A percentile compares a stretch with the other conserved stretches of the same genome.
Conservation (phyloP, 306 rosid species). For the Cucumis sativus region DNA sequence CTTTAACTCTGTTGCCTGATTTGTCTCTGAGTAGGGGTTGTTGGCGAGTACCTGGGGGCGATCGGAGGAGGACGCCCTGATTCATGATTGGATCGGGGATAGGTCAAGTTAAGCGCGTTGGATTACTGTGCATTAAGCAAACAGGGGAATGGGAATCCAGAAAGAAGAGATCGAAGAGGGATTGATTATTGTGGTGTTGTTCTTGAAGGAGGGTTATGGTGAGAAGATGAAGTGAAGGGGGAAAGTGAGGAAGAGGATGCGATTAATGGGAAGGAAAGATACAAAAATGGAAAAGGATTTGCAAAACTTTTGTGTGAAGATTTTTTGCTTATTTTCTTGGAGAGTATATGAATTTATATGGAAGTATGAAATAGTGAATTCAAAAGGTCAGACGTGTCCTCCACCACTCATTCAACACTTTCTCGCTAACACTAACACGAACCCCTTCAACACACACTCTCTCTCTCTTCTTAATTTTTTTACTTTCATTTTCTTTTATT, state of each 20-base stretch:
- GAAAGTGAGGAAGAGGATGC: neutral
- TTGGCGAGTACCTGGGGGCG: constrained; percentile 2
- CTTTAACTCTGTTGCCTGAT: neutral
- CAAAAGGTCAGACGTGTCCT: neutral
- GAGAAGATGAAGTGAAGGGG: neutral
- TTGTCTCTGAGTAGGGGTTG: neutral
- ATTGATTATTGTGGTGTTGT: neutral
- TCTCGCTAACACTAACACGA: neutral
- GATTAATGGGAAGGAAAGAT: neutral
- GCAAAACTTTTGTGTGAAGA: neutral
- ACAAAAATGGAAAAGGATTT: neutral
- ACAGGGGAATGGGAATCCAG: neutral
- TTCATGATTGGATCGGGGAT: constrained; percentile 15
- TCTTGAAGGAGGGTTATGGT: neutral
- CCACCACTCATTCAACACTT: neutral
- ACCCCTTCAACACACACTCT: neutral
- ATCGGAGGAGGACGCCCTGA: neutral
- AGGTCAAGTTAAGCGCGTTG: neutral
- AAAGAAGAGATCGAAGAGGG: neutral
- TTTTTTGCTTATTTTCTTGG: neutral
- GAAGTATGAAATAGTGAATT: neutral
- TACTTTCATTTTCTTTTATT: neutral
- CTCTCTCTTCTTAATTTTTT: neutral
- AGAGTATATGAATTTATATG: neutral
- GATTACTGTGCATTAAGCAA: neutral